These are phyloP conservation scores for Mitragyna speciosa DNA, from an alignment of 257 asterid species.

Conservation along the genomic window DNA sequence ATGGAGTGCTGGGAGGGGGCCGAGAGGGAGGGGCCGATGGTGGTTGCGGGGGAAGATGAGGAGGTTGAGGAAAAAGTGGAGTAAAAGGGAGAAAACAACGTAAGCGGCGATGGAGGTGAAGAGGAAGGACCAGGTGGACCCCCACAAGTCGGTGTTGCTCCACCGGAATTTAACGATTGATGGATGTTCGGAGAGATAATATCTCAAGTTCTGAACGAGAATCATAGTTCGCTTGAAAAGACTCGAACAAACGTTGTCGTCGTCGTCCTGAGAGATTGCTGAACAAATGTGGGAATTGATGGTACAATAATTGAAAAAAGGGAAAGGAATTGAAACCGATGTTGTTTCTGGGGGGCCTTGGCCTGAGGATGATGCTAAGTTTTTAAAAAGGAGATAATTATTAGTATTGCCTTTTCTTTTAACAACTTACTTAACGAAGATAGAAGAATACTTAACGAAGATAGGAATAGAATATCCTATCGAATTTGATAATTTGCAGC, in stretches of 20 bases:
- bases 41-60: slow-evolving; percentile 47
- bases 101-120: slow-evolving; percentile 64
- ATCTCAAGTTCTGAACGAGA: slow-evolving; percentile 31
- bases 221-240: slow-evolving; percentile 22
- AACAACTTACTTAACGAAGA: background rate
- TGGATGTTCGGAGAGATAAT: slow-evolving; percentile 80
- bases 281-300: background rate
- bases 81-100: slow-evolving; percentile 42
- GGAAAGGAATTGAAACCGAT: too few species aligned
- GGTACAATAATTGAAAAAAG: too few species aligned
- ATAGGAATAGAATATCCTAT: too few species aligned
- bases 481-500: too few species aligned
- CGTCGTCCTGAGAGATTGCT: background rate
- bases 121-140: slow-evolving; percentile 77
- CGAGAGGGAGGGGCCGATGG: slow-evolving; percentile 46
- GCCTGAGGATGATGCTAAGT: background rate
- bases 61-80: slow-evolving; percentile 53
- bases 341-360: too few species aligned
- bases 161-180: slow-evolving; percentile 74
- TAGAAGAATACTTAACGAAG: background rate
- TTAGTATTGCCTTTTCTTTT: too few species aligned
- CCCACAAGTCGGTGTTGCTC: slow-evolving; percentile 70
- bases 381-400: too few species aligned
- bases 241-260: slow-evolving; percentile 1
- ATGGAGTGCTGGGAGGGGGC: slow-evolving; percentile 77